Conservation (phyloP, 2,329 filamentous ascomycete genomes). For the Cytospora mali region DNA sequence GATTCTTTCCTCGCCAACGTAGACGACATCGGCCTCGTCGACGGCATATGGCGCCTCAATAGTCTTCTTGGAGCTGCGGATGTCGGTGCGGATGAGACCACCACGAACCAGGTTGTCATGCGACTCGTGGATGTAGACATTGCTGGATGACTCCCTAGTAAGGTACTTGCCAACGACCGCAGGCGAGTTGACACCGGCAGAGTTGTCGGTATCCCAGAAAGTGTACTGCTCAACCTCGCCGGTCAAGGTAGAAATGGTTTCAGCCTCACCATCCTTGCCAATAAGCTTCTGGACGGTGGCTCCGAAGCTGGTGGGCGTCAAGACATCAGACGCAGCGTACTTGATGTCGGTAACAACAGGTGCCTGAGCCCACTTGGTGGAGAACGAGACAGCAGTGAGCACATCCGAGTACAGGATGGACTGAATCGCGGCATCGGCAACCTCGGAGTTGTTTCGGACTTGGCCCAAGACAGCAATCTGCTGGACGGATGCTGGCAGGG, state of each 20-base stretch:
- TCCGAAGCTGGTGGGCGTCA: constrained; percentile 59
- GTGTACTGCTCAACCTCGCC: constrained; percentile 77
- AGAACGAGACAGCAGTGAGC: constrained; percentile 80
- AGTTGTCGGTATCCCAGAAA: constrained; percentile 90
- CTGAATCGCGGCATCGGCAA: constrained; percentile 73
- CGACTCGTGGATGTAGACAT: constrained; percentile 63
- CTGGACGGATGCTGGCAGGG: constrained; percentile 73
- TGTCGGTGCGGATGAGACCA: constrained; percentile 80
- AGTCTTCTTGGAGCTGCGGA: constrained; percentile 79
- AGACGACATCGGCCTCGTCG: constrained; percentile 75
- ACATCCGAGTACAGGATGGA: constrained; percentile 94
- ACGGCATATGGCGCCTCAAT: constrained; percentile 85
- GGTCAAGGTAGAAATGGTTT: constrained; percentile 44
- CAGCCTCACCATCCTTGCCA: constrained; percentile 45
- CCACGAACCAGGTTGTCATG: constrained; percentile 71
- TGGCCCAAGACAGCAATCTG: constrained; percentile 87
- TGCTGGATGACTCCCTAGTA: constrained; percentile 72
- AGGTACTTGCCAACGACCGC: constrained; percentile 58
- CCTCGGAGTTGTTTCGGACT: constrained; percentile 72
- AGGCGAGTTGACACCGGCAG: constrained; percentile 66
- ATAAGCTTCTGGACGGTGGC: constrained; percentile 53
- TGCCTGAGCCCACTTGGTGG: constrained; percentile 62
- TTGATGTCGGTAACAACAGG: constrained; percentile 81
- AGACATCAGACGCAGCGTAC: constrained; percentile 70
- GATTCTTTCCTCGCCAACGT: constrained; percentile 78